These are phyloP conservation scores for Podaxis sp. DNA, from an alignment of 768 basidiomycete species.

Conservation along the genomic window DNA sequence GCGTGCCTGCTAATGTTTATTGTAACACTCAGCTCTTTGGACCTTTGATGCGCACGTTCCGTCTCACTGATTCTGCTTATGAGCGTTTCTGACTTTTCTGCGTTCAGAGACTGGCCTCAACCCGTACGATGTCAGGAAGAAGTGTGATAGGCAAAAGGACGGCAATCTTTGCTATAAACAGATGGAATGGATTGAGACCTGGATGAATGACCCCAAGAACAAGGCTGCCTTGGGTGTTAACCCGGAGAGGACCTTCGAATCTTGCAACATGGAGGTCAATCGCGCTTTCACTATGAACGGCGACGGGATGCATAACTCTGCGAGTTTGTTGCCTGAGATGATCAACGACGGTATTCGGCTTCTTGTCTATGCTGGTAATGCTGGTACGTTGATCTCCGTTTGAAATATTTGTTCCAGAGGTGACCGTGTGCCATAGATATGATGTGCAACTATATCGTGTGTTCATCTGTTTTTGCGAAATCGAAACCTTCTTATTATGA, in stretches of 20 bases:
- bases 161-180: slow-evolving; percentile 76
- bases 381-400: slow-evolving; percentile 45
- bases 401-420: background rate
- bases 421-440: slow-evolving; percentile 47
- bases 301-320: slow-evolving; percentile 84
- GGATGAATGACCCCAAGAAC: slow-evolving; percentile 75
- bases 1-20: slow-evolving; percentile 75
- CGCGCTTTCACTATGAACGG: slow-evolving; percentile 79
- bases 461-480: background rate
- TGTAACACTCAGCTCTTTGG: slow-evolving; percentile 75
- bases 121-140: slow-evolving; percentile 82
- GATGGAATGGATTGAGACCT: slow-evolving; percentile 86
- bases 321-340: slow-evolving; percentile 74
- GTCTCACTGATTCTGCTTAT: background rate
- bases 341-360: slow-evolving; percentile 81
- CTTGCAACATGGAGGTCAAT: slow-evolving; percentile 82
- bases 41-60: slow-evolving; percentile 64
- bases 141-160: slow-evolving; percentile 72
- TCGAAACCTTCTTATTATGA: background rate
- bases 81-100: background rate
- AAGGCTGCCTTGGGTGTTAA: slow-evolving; percentile 82
- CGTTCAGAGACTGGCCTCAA: slow-evolving; percentile 69
- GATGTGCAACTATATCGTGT: slow-evolving; percentile 84
- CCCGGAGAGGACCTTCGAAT: slow-evolving; percentile 55
- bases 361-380: slow-evolving; percentile 87